phyloP scores from a whole-genome alignment of 495 filamentous ascomycete species.

The Trichoderma reesei region DNA sequence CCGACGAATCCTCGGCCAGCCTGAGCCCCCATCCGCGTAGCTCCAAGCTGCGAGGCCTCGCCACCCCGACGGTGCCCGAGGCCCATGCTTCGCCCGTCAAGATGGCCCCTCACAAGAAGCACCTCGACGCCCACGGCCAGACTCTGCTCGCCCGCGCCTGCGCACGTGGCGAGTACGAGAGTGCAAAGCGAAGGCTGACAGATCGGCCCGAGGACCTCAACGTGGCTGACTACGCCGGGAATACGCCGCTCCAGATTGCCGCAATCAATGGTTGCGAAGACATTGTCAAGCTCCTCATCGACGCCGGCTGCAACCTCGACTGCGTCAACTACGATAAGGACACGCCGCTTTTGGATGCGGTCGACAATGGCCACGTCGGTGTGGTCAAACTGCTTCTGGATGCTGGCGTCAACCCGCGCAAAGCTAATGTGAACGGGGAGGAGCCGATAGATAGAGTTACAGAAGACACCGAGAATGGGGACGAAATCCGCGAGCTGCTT shows the following conservation, averaged over 20 bases:
- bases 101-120: slow-evolving; percentile 62
- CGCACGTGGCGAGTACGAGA: slow-evolving; percentile 63
- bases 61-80: slow-evolving; percentile 46
- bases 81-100: slow-evolving; percentile 55
- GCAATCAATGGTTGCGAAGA: slow-evolving; percentile 71
- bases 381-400: slow-evolving; percentile 78
- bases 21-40: slow-evolving; percentile 60
- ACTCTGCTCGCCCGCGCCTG: slow-evolving; percentile 78
- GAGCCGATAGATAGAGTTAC: slow-evolving; percentile 78
- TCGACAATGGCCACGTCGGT: slow-evolving; percentile 87
- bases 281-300: slow-evolving; percentile 72
- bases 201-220: slow-evolving; percentile 82
- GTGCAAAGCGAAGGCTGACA: slow-evolving; percentile 54
- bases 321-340: slow-evolving; percentile 75
- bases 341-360: slow-evolving; percentile 88
- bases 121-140: slow-evolving; percentile 75
- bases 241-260: slow-evolving; percentile 87
- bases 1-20: slow-evolving; percentile 64
- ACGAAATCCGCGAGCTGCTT: slow-evolving; percentile 47
- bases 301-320: slow-evolving; percentile 73
- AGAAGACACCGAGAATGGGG: slow-evolving; percentile 51
- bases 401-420: slow-evolving; percentile 80
- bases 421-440: slow-evolving; percentile 75
- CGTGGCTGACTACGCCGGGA: slow-evolving; percentile 82
- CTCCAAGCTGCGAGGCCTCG: slow-evolving; percentile 53